Conservation (phyloP, 1,284 basidiomycete species). For the Leccinum pachyderme region DNA sequence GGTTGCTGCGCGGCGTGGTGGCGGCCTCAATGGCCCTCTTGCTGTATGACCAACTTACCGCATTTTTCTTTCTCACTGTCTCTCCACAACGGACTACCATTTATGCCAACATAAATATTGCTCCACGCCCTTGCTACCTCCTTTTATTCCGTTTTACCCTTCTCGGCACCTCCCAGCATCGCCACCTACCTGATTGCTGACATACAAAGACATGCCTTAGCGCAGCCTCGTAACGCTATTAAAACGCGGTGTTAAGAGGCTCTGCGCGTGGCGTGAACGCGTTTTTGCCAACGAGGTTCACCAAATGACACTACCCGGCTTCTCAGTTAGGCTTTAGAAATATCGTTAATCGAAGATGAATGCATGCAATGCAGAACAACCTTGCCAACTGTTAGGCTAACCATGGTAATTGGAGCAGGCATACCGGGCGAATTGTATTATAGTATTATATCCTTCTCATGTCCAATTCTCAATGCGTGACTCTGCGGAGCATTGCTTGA, state of each 20-base stretch:
- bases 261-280: neutral
- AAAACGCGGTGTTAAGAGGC: slow-evolving; percentile 2
- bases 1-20: slow-evolving; percentile 49
- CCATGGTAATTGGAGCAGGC: neutral
- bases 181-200: neutral
- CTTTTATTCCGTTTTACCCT: neutral
- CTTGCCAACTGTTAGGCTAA: too few relatives aligned
- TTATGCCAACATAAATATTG: slow-evolving; percentile 5
- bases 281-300: neutral
- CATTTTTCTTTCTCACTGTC: slow-evolving; percentile 2
- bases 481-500: neutral
- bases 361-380: too few relatives aligned
- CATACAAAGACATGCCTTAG: neutral
- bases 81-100: slow-evolving; percentile 1
- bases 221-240: slow-evolving; percentile 9
- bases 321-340: neutral
- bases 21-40: slow-evolving; percentile 53
- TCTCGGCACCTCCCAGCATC: slow-evolving; percentile 13
- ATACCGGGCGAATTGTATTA: too few relatives aligned
- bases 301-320: neutral
- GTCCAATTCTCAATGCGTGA: neutral
- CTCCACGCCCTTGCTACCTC: slow-evolving; percentile 11
- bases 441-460: neutral
- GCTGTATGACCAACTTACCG: slow-evolving; percentile 18
- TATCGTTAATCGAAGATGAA: neutral